Conservation (phyloP, 2,329 filamentous ascomycete species). For the Atkinsonella hypoxylon region DNA sequence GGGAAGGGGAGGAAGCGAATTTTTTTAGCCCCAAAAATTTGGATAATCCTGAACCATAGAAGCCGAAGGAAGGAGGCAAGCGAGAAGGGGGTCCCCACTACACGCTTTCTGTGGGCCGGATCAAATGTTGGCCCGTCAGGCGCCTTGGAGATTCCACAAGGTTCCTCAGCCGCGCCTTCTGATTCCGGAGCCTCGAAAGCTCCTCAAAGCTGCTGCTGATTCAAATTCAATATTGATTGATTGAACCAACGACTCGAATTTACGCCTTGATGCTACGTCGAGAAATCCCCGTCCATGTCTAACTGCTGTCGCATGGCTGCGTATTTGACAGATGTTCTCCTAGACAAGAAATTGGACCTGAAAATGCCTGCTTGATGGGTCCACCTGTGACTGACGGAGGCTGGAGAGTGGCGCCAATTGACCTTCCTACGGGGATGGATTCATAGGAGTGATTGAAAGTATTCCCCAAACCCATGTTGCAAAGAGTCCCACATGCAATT, state of each 20-base stretch:
- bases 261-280: not conserved
- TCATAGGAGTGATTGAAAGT: no score
- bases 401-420: not conserved
- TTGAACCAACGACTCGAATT: not conserved
- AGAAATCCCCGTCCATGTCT: not conserved
- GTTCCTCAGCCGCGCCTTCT: not conserved
- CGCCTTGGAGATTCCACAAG: not conserved
- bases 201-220: no score
- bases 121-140: slow-evolving; percentile 14
- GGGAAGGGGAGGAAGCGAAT: slow-evolving; percentile 19
- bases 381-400: not conserved
- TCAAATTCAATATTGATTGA: no score
- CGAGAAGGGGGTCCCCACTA: slow-evolving; percentile 8
- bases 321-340: not conserved
- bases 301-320: no score
- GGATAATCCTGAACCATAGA: slow-evolving; percentile 24
- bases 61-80: slow-evolving; percentile 30
- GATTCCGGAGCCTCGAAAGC: not conserved
- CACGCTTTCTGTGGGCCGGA: slow-evolving; percentile 10
- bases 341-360: not conserved
- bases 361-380: not conserved
- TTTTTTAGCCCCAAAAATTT: slow-evolving; percentile 26
- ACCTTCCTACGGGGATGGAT: no score
- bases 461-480: no score
- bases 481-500: no score